These are phyloP conservation scores for Colletotrichum tropicicola DNA, from an alignment of 2,329 filamentous ascomycete genomes.

Conservation along the genomic window DNA sequence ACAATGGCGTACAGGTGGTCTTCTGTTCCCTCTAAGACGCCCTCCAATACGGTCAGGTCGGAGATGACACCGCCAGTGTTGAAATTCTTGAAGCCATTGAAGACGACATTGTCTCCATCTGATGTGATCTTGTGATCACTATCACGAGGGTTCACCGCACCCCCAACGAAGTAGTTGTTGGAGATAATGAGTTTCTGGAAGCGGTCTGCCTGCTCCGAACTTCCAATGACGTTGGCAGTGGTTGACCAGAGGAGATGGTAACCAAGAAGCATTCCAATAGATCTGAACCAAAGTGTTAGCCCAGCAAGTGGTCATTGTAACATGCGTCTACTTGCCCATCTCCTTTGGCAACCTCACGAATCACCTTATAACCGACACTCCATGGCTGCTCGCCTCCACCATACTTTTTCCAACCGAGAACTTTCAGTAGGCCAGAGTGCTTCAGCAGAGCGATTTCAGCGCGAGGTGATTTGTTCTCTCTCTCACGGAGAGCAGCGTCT, in stretches of 20 bases:
- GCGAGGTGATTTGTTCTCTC: constrained; percentile 48
- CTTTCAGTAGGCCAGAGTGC: constrained; percentile 48
- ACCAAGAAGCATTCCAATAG: constrained; percentile 71
- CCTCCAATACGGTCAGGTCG: constrained; percentile 72
- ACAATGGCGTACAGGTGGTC: constrained; percentile 72
- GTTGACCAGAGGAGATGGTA: constrained; percentile 73
- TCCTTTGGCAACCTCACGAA: constrained; percentile 69
- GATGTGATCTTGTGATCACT: constrained; percentile 65
- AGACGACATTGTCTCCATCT: constrained; percentile 63
- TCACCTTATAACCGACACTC: constrained; percentile 64
- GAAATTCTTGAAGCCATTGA: constrained; percentile 72
- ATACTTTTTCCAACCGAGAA: constrained; percentile 48
- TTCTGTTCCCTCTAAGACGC: constrained; percentile 64
- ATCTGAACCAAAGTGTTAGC: constrained; percentile 41
- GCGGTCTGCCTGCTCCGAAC: constrained; percentile 65
- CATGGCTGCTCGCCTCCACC: constrained; percentile 54
- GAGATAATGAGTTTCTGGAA: constrained; percentile 64
- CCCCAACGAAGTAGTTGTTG: constrained; percentile 74
- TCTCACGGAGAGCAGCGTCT: constrained; percentile 46
- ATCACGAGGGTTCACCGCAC: constrained; percentile 72
- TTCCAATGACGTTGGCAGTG: constrained; percentile 69
- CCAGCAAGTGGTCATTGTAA: neutral
- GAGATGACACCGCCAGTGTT: constrained; percentile 74
- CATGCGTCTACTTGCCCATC: constrained; percentile 57
- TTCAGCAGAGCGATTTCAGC: constrained; percentile 52